phyloP scores from a whole-genome alignment of 2,329 filamentous ascomycete species.

The Neopestalotiopsis sp. region DNA sequence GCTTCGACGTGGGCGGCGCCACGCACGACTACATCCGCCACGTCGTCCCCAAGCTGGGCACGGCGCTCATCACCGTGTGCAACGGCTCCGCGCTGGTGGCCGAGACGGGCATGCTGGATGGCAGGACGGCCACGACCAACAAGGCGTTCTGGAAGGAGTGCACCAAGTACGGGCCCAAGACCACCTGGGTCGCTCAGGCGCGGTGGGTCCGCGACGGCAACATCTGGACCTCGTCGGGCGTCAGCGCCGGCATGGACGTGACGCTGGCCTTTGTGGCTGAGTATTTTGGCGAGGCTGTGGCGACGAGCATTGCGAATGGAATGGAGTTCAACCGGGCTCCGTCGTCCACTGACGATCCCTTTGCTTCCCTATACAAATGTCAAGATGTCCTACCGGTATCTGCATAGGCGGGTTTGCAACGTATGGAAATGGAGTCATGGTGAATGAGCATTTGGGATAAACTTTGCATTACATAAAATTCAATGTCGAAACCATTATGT shows the following conservation, averaged over 20 bases:
- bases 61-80: constrained; percentile 63
- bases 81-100: constrained; percentile 63
- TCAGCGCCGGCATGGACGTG: constrained; percentile 34
- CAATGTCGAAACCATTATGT: no score
- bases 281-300: constrained; percentile 2
- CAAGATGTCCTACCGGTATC: constrained; percentile 24
- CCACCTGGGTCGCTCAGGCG: constrained; percentile 60
- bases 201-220: constrained; percentile 66
- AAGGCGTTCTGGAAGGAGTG: constrained; percentile 56
- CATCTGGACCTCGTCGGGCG: constrained; percentile 65
- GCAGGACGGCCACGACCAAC: constrained; percentile 64
- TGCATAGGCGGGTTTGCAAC: neutral
- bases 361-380: neutral
- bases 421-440: neutral
- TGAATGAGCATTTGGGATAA: neutral
- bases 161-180: constrained; percentile 44
- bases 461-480: no score
- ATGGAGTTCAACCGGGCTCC: constrained; percentile 9
- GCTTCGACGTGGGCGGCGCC: constrained; percentile 31
- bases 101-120: constrained; percentile 59
- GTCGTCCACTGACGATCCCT: constrained; percentile 11
- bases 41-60: constrained; percentile 48
- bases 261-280: constrained; percentile 7
- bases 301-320: neutral
- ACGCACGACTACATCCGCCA: constrained; percentile 46